Evolutionary conservation across 2,329 filamentous ascomycete species (phyloP).

Genomic region (Nothophaeocryptopus gaeumannii): DNA sequence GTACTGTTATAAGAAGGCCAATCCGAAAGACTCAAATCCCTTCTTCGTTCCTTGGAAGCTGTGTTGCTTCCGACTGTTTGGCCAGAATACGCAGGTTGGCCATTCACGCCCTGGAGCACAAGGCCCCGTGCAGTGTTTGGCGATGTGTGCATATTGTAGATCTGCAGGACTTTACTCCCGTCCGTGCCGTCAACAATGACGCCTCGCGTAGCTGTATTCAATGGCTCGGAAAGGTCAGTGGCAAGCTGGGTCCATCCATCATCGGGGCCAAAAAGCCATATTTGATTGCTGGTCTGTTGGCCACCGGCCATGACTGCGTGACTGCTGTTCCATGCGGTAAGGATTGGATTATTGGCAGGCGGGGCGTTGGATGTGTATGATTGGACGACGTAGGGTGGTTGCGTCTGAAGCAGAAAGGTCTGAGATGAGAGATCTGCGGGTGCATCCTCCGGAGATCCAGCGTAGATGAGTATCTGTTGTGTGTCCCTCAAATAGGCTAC

Average conservation of each 20-base stretch:
- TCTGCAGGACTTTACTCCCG: slow-evolving; percentile 72
- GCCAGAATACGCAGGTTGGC: slow-evolving; percentile 49
- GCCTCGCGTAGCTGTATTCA: slow-evolving; percentile 40
- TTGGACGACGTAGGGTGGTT: slow-evolving; percentile 61
- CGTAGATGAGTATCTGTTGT: slow-evolving; percentile 75
- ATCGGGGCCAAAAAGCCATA: slow-evolving; percentile 68
- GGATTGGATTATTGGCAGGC: slow-evolving; percentile 64
- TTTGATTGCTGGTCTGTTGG: slow-evolving; percentile 59
- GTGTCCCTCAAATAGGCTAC: slow-evolving; percentile 69
- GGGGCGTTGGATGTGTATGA: slow-evolving; percentile 60
- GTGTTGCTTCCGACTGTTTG: slow-evolving; percentile 43
- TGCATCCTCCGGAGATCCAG: slow-evolving; percentile 64
- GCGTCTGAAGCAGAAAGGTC: slow-evolving; percentile 70
- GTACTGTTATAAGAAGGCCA: slow-evolving; percentile 80
- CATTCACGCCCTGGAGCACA: slow-evolving; percentile 62
- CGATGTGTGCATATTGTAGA: slow-evolving; percentile 69
- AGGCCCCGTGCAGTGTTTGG: slow-evolving; percentile 74
- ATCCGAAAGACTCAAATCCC: slow-evolving; percentile 57
- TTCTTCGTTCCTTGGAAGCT: slow-evolving; percentile 39
- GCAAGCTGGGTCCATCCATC: slow-evolving; percentile 67
- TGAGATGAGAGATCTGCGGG: slow-evolving; percentile 59
- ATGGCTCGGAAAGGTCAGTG: slow-evolving; percentile 56
- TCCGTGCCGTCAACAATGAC: slow-evolving; percentile 69
- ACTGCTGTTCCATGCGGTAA: slow-evolving; percentile 70
- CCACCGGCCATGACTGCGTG: slow-evolving; percentile 75